Conservation (phyloP, 768 basidiomycete genomes). For the Lanmaoa rubissima region DNA sequence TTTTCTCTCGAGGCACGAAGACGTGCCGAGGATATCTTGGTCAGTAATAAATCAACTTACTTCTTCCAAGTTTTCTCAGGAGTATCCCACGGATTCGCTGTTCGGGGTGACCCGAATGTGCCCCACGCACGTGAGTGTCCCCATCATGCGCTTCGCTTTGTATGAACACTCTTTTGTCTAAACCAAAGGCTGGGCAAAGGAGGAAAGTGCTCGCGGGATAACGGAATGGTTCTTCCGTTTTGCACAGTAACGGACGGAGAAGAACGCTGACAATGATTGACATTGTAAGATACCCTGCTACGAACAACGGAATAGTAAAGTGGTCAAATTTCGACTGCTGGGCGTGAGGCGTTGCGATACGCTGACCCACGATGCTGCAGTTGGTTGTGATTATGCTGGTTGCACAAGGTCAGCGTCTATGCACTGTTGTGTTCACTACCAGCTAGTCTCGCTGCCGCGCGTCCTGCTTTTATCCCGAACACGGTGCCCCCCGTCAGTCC, state of each 20-base stretch:
- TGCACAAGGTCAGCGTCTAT: not conserved
- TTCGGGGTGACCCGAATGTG: constrained; percentile 21
- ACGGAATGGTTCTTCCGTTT: constrained; percentile 50
- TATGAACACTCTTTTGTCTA: not conserved
- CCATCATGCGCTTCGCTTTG: not conserved
- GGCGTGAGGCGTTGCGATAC: not conserved
- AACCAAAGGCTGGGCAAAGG: constrained; percentile 53
- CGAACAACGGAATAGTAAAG: not conserved
- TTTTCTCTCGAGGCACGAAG: constrained; percentile 52
- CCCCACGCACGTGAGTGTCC: constrained; percentile 17
- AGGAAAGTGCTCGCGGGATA: constrained; percentile 52
- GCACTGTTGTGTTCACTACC: not conserved
- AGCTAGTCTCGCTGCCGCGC: constrained; percentile 38
- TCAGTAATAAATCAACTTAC: constrained; percentile 47
- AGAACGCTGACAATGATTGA: too few species aligned
- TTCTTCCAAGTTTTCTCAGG: constrained; percentile 55
- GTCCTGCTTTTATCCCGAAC: constrained; percentile 58
- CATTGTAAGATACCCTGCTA: not conserved
- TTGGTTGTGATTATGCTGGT: not conserved
- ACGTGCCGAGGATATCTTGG: constrained; percentile 54
- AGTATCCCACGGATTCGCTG: constrained; percentile 33
- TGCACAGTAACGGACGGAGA: not conserved
- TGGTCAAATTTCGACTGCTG: not conserved
- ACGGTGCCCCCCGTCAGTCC: constrained; percentile 65
- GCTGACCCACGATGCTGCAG: not conserved